Evolutionary conservation across 225 moss, liverwort and hornwort genomes (phyloP), one percentile per base, ranked within the genome.

Genomic region (Takakia lepidozioides): DNA sequence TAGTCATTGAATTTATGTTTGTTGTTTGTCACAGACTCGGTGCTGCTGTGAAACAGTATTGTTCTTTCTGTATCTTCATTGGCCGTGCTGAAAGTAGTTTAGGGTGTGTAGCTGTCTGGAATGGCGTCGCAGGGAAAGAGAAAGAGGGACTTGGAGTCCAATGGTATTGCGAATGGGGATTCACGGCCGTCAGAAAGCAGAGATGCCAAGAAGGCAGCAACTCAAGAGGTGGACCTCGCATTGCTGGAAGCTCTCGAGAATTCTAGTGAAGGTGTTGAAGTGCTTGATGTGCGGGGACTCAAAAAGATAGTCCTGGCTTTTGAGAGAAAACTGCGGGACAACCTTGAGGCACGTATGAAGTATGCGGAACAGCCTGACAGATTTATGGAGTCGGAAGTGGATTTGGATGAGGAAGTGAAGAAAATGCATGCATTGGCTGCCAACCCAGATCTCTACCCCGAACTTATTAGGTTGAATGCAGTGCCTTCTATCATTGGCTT

Each of bases 281-380:
- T 91, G 25, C 72, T 98, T 10, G 90, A 98, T 55, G 87, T 91
- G 29, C 82, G 95, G 29, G 80, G 75, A 10, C 59, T 90, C 49
- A 91, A 91, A 69, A 90, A 98, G 62, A 67, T 98, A 20, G 82
- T 98, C 9, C 87, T 98, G 2, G 74, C 79, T 22, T 98, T 98
- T 60, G 90, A 85, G 61, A 79, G 87, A 43, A 87, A 87, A 65
- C 75, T 98, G 29, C 82, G 87, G 5, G 87, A 98, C 48, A 87
- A 98, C 49, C 60, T 98, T 43, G 95, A 91, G 58, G 87, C 95
- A 19, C 90, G 90, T 4, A 98, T 91, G 95, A 89, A 98, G 64
- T 98, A 84, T 37, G 72, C 84, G 8, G 95, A 98, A 26, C 84
- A 84, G 58, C 87, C 90, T 1, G 90, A 98, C 47, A 98, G 91